Percentiles rank a stretch among this genome's conserved stretches.
Conservation (phyloP, 2,329 filamentous ascomycete genomes). For the Phialophora chinensis region DNA sequence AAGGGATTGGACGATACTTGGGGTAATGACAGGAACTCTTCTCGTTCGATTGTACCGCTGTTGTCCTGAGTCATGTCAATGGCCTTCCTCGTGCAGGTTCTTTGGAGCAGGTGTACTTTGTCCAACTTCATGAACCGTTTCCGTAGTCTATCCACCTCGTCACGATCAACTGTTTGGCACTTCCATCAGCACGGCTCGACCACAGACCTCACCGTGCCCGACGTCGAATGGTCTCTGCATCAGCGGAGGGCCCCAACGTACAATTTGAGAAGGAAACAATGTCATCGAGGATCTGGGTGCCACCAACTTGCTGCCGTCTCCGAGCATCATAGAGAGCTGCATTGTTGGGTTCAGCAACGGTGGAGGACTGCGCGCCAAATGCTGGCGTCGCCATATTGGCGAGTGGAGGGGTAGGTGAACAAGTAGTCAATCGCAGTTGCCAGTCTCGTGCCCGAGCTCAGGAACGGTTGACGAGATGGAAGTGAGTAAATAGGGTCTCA, state of each 20-base stretch:
- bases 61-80: constrained; percentile 70
- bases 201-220: neutral
- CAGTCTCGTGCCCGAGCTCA: neutral
- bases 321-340: constrained; percentile 54
- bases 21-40: constrained; percentile 95
- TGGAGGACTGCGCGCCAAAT: constrained; percentile 48
- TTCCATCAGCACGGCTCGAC: constrained; percentile 27
- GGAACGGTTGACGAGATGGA: neutral
- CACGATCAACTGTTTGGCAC: constrained; percentile 76
- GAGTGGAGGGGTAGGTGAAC: constrained; percentile 23
- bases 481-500: neutral
- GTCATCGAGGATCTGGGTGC: constrained; percentile 80
- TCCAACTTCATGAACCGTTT: constrained; percentile 99
- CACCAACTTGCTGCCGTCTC: constrained; percentile 53
- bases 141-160: constrained; percentile 92
- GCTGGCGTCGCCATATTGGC: constrained; percentile 49
- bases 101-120: constrained; percentile 66
- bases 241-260: constrained; percentile 54
- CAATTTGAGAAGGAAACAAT: constrained; percentile 98
- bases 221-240: neutral
- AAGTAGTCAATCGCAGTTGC: neutral
- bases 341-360: constrained; percentile 49
- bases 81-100: neutral
- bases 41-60: constrained; percentile 96
- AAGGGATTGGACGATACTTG: constrained; percentile 98